Conservation (phyloP, 2,329 filamentous ascomycete genomes). For the Fusarium lyarnte region DNA sequence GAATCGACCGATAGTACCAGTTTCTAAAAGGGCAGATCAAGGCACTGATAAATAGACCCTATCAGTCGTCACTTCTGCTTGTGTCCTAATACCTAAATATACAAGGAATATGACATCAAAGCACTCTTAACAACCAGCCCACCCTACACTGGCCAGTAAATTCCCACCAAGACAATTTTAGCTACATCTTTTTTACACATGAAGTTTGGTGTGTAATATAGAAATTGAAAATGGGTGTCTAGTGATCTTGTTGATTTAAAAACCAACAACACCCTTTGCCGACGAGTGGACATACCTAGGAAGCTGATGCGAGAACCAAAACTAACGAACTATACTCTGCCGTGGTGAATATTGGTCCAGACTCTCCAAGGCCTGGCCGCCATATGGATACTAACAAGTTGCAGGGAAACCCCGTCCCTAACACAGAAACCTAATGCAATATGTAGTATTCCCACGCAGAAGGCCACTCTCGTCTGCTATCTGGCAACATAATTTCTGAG, state of each 20-base stretch:
- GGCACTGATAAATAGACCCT: neutral
- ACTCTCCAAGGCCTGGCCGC: neutral
- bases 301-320: neutral
- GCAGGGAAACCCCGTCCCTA: neutral
- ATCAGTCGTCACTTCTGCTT: neutral
- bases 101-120: neutral
- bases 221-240: neutral
- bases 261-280: neutral
- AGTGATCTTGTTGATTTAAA: neutral
- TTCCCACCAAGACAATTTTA: neutral
- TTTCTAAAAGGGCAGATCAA: neutral
- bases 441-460: neutral
- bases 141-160: neutral
- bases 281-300: neutral
- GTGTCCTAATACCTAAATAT: neutral
- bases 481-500: neutral
- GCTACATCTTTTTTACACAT: neutral
- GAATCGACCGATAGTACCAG: neutral
- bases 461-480: neutral
- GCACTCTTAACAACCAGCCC: neutral
- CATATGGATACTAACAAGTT: neutral
- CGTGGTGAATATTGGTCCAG: neutral
- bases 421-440: neutral
- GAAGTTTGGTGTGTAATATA: neutral
- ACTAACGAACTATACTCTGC: neutral